phyloP scores from a whole-genome alignment of 2,329 filamentous ascomycete genomes.

The Fusarium sarcochroum region DNA sequence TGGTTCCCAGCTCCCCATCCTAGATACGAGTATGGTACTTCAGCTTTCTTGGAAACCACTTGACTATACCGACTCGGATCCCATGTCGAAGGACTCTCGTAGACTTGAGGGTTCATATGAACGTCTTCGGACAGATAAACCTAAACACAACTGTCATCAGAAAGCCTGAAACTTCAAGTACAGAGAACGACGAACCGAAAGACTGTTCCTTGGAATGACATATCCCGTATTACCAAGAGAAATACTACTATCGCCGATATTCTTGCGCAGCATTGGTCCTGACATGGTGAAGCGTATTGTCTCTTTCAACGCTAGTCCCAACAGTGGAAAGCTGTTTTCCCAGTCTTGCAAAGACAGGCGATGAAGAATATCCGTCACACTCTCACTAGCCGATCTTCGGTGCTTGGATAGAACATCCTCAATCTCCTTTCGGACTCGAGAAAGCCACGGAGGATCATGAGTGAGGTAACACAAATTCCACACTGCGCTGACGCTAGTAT shows the following conservation, averaged over 20 bases:
- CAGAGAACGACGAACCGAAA: neutral
- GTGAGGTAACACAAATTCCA: slow-evolving; percentile 5
- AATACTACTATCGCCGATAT: slow-evolving; percentile 2
- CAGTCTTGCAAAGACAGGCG: slow-evolving; percentile 3
- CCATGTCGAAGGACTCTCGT: slow-evolving; percentile 1
- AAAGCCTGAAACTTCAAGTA: neutral
- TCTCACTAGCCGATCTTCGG: neutral
- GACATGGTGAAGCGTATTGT: slow-evolving; percentile 16
- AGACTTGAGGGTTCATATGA: slow-evolving; percentile 12
- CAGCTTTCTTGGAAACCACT: neutral
- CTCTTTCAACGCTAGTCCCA: slow-evolving; percentile 1
- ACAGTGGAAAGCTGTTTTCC: slow-evolving; percentile 12
- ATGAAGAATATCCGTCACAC: neutral
- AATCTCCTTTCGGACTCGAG: slow-evolving; percentile 3
- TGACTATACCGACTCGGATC: slow-evolving; percentile 11
- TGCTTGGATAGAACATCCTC: slow-evolving; percentile 1
- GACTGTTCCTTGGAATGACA: slow-evolving; percentile 8
- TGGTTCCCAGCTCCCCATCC: slow-evolving; percentile 19
- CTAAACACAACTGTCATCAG: neutral
- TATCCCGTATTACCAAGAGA: slow-evolving; percentile 1
- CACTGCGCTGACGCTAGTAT: neutral
- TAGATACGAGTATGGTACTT: slow-evolving; percentile 6
- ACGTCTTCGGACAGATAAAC: slow-evolving; percentile 6
- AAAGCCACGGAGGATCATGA: neutral
- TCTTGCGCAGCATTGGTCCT: slow-evolving; percentile 15